These are phyloP conservation scores for Laguncularia racemosa DNA, from an alignment of 345 rosid species.

Conservation along the genomic window DNA sequence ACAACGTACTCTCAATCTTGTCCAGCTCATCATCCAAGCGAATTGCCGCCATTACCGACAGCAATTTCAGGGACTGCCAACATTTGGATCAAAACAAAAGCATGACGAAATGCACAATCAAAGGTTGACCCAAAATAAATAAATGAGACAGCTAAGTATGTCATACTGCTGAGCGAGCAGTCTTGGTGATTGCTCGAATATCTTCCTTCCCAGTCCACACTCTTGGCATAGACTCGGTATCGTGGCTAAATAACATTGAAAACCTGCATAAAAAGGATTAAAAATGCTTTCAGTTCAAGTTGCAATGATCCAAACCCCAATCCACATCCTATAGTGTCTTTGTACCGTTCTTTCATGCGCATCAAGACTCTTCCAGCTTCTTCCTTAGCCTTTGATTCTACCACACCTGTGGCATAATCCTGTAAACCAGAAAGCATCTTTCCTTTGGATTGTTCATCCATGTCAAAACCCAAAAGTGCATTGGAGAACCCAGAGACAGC, in stretches of 20 bases:
- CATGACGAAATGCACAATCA: background rate
- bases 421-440: slow-evolving; percentile 53
- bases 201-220: slow-evolving; percentile 99
- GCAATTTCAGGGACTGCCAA: slow-evolving; percentile 77
- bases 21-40: slow-evolving; percentile 75
- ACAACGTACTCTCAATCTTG: slow-evolving; percentile 57
- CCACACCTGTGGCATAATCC: slow-evolving; percentile 61
- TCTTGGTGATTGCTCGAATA: slow-evolving; percentile 83
- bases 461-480: slow-evolving; percentile 71
- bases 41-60: slow-evolving; percentile 77
- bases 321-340: no score
- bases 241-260: slow-evolving; percentile 81
- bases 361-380: slow-evolving; percentile 82
- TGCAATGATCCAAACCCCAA: slow-evolving; percentile 7
- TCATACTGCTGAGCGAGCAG: slow-evolving; percentile 84
- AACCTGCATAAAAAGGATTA: slow-evolving; percentile 43
- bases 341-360: slow-evolving; percentile 91
- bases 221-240: slow-evolving; percentile 96
- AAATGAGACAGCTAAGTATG: slow-evolving; percentile 2
- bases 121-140: background rate
- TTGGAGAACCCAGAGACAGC: slow-evolving; percentile 61
- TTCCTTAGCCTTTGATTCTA: slow-evolving; percentile 85
- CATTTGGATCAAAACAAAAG: background rate
- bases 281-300: no score
- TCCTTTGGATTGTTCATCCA: slow-evolving; percentile 55